Conservation (phyloP, 2,329 filamentous ascomycete genomes). For the Curvularia lunata region DNA sequence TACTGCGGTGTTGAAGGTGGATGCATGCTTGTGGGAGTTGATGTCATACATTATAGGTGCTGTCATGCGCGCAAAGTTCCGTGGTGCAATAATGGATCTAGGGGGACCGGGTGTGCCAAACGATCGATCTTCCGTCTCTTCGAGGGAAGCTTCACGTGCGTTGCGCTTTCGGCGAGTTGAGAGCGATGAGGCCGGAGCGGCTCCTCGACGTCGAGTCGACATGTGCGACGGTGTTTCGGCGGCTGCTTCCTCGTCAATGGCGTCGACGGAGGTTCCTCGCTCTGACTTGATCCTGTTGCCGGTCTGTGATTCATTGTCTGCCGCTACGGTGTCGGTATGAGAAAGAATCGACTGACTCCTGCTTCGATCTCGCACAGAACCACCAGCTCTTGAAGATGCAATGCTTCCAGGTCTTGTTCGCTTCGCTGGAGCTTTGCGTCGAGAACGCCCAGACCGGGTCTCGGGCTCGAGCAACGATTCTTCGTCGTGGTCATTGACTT, state of each 20-base stretch:
- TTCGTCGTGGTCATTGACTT: conserved; percentile 30
- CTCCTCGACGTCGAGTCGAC: conserved; percentile 41
- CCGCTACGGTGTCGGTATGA: conserved; percentile 51
- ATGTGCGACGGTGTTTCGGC: conserved; percentile 39
- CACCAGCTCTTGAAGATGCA: conserved; percentile 55
- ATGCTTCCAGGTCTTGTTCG: conserved; percentile 50
- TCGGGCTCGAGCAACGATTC: conserved; percentile 34
- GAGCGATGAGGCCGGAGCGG: conserved; percentile 29
- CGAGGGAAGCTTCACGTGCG: conserved; percentile 41
- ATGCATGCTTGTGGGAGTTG: conserved; percentile 58
- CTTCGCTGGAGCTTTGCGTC: conserved; percentile 40
- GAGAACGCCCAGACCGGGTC: conserved; percentile 39
- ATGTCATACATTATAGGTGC: conserved; percentile 60
- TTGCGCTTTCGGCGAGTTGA: conserved; percentile 53
- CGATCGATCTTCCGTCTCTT: conserved; percentile 39
- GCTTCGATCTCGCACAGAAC: conserved; percentile 53
- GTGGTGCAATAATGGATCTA: conserved; percentile 51
- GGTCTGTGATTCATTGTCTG: conserved; percentile 50
- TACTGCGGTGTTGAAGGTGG: conserved; percentile 58
- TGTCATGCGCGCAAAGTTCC: conserved; percentile 58
- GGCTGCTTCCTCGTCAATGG: conserved; percentile 46
- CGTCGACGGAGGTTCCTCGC: conserved; percentile 53
- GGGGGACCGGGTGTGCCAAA: conserved; percentile 35
- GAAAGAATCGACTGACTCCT: conserved; percentile 58
- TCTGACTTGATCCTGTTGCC: conserved; percentile 56